Conservation (phyloP, 2,329 filamentous ascomycete genomes). For the Escovopsis sp. region DNA sequence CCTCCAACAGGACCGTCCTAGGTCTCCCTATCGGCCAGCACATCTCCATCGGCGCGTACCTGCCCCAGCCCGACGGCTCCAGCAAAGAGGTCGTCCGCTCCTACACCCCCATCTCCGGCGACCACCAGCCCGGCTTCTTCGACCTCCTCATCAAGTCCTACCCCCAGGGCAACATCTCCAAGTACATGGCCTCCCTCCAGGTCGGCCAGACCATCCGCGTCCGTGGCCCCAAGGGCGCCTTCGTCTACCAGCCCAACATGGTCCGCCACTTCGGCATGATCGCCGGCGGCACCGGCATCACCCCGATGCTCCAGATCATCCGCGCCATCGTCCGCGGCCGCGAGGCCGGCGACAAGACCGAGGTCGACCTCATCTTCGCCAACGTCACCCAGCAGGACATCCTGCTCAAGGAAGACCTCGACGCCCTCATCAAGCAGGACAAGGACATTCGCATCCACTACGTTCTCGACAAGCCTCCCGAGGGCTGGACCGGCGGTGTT, state of each 20-base stretch:
- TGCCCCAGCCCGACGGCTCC: slow-evolving; percentile 51
- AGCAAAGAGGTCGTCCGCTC: slow-evolving; percentile 77
- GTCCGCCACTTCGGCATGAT: slow-evolving; percentile 95
- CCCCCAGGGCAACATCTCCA: slow-evolving; percentile 93
- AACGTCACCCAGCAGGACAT: slow-evolving; percentile 93
- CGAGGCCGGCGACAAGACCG: slow-evolving; percentile 63
- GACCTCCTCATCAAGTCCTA: slow-evolving; percentile 98
- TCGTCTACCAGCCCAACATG: slow-evolving; percentile 96
- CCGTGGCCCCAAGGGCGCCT: slow-evolving; percentile 88
- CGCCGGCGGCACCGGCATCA: slow-evolving; percentile 92
- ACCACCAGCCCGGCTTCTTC: slow-evolving; percentile 80
- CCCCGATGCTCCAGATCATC: slow-evolving; percentile 94
- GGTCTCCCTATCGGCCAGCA: slow-evolving; percentile 97
- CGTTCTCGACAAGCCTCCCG: slow-evolving; percentile 88
- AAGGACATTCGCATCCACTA: slow-evolving; percentile 78
- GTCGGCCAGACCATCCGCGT: slow-evolving; percentile 83
- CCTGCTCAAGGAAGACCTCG: slow-evolving; percentile 81
- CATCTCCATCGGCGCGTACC: slow-evolving; percentile 81
- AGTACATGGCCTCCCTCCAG: slow-evolving; percentile 69
- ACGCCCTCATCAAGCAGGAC: slow-evolving; percentile 63
- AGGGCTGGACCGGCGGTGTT: slow-evolving; percentile 80
- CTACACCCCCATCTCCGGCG: slow-evolving; percentile 83
- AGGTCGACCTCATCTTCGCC: slow-evolving; percentile 91
- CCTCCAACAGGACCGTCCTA: slow-evolving; percentile 62
- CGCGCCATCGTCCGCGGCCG: slow-evolving; percentile 78